Percentiles rank a stretch among this genome's conserved stretches.
These are phyloP conservation scores for Reticulascus tulasneorum DNA, from an alignment of 2,329 filamentous ascomycete species.

Conservation along the genomic window DNA sequence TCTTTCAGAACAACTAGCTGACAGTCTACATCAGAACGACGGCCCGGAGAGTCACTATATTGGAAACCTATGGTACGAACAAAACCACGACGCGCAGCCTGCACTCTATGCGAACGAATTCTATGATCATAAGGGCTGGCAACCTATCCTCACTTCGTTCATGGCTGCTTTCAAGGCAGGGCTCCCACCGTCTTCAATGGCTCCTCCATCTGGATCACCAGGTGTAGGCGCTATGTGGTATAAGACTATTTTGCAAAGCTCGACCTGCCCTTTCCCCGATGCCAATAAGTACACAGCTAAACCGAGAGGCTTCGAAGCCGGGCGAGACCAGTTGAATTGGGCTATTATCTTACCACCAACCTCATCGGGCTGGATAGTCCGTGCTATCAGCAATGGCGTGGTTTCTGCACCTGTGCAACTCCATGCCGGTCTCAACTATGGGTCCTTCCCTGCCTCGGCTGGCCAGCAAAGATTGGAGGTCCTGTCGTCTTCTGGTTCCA, in stretches of 20 bases:
- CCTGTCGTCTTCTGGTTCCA: not conserved
- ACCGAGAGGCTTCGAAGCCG: not conserved
- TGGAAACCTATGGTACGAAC: not conserved
- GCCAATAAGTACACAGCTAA: too few species aligned
- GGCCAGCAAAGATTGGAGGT: not conserved
- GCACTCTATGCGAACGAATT: conserved; percentile 1
- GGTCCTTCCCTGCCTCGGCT: not conserved
- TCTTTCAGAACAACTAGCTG: too few species aligned
- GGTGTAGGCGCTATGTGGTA: too few species aligned
- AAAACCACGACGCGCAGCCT: conserved; percentile 2
- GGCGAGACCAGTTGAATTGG: not conserved
- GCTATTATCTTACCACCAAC: too few species aligned
- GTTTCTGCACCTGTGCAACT: too few species aligned
- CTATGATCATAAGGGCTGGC: not conserved
- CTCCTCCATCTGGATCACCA: too few species aligned
- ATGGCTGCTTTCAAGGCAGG: conserved; percentile 1
- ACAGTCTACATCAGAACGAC: too few species aligned
- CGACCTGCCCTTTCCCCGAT: too few species aligned
- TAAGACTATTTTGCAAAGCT: too few species aligned
- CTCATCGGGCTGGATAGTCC: too few species aligned
- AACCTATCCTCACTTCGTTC: conserved; percentile 1
- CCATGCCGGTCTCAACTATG: conserved; percentile 1
- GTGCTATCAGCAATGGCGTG: too few species aligned
- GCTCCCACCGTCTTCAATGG: too few species aligned
- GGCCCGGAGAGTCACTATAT: conserved; percentile 2